phyloP scores from a whole-genome alignment of 2,329 filamentous ascomycete genomes.

The Cladosporium cucumerinum region DNA sequence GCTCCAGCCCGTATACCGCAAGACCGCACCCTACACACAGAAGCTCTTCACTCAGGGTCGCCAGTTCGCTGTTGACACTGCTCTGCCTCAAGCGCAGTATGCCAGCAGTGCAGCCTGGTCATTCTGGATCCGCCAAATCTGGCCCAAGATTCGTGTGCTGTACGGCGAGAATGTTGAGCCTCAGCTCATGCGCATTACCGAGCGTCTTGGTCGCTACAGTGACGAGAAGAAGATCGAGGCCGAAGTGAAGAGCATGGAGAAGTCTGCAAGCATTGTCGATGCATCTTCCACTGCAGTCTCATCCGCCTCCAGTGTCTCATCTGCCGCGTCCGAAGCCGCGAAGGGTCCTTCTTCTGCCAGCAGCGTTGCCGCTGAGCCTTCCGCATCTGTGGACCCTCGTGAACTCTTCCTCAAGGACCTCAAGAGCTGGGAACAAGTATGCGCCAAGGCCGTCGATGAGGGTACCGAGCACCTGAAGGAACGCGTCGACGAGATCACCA shows the following conservation, averaged over 20 bases:
- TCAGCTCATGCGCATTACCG: constrained; percentile 85
- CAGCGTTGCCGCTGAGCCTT: constrained; percentile 45
- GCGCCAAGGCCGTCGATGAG: constrained; percentile 79
- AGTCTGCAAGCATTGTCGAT: constrained; percentile 27
- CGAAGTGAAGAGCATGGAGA: constrained; percentile 54
- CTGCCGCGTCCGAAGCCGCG: constrained; percentile 27
- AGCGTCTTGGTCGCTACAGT: constrained; percentile 76
- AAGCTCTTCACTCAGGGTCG: constrained; percentile 66
- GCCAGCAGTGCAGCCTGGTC: constrained; percentile 65
- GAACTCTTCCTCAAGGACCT: constrained; percentile 73
- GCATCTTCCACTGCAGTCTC: constrained; percentile 27
- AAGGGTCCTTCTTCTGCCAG: constrained; percentile 27
- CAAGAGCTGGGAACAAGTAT: constrained; percentile 81
- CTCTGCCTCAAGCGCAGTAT: constrained; percentile 68
- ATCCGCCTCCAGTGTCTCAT: constrained; percentile 27
- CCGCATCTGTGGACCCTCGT: constrained; percentile 43
- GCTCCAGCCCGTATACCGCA: constrained; percentile 70
- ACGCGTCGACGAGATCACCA: constrained; percentile 67
- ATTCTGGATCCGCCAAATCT: constrained; percentile 73
- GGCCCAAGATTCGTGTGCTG: constrained; percentile 74
- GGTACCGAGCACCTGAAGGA: constrained; percentile 67
- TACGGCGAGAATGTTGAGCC: constrained; percentile 94
- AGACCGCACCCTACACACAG: constrained; percentile 69
- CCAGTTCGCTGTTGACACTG: constrained; percentile 64
- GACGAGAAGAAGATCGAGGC: constrained; percentile 61